Evolutionary conservation across 345 rosid species (phyloP).

Genomic region (Lepidium africanum): DNA sequence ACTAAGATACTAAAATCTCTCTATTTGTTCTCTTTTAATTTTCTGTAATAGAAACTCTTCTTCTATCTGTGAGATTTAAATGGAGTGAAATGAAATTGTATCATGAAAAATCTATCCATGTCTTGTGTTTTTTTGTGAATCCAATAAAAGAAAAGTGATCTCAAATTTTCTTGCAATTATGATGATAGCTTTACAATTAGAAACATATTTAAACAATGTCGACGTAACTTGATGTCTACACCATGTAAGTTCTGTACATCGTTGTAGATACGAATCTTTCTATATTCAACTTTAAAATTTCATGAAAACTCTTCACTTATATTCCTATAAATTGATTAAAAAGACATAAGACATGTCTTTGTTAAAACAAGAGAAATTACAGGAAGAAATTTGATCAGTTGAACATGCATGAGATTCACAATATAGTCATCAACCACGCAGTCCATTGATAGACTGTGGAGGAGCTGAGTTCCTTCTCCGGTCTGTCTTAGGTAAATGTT

Average conservation of each 20-base stretch:
- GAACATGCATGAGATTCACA: neutral
- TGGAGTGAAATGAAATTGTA: too few species aligned
- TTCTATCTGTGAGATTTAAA: too few species aligned
- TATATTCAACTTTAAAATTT: neutral
- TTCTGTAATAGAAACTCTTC: too few species aligned
- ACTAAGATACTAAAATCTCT: too few species aligned
- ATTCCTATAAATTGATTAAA: neutral
- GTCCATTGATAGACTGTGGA: slow-evolving; percentile 20
- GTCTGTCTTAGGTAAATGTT: slow-evolving; percentile 27
- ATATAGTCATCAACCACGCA: slow-evolving; percentile 8
- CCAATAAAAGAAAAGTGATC: too few species aligned
- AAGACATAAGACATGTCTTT: neutral
- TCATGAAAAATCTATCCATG: too few species aligned
- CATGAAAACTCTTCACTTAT: neutral
- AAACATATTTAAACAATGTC: too few species aligned
- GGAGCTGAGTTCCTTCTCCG: slow-evolving; percentile 32
- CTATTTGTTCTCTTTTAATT: too few species aligned
- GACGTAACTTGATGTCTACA: neutral
- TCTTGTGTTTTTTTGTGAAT: too few species aligned
- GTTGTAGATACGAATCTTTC: neutral
- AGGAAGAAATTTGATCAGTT: neutral
- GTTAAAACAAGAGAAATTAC: neutral
- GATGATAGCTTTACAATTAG: too few species aligned
- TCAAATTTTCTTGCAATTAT: too few species aligned
- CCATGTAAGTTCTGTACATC: neutral